Evolutionary conservation across 2,329 filamentous ascomycete genomes (phyloP).

Genomic region (Aspergillus tamarii): DNA sequence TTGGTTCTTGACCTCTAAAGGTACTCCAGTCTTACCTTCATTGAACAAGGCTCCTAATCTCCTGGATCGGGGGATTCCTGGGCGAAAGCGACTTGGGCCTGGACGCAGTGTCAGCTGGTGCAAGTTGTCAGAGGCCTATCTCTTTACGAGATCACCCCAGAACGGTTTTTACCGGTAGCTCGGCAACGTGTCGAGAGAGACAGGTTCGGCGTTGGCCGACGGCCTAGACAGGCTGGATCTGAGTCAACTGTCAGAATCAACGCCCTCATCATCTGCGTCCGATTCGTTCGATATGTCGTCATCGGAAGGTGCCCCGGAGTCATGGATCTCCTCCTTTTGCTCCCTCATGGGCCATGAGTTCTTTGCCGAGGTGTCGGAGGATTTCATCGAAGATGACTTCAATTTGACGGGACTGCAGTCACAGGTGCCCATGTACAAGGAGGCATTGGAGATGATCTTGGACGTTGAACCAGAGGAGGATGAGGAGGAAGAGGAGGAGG

Average conservation of each 20-base stretch:
- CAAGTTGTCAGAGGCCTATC: conserved; percentile 15
- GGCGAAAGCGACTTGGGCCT: conserved; percentile 11
- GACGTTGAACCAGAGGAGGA: conserved; percentile 95
- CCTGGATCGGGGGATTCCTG: not conserved
- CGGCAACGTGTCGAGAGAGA: conserved; percentile 52
- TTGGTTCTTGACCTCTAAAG: not conserved
- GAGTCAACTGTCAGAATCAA: conserved; percentile 50
- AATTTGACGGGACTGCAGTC: conserved; percentile 94
- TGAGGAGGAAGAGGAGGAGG: conserved; percentile 67
- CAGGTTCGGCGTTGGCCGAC: conserved; percentile 49
- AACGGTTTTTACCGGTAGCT: conserved; percentile 25
- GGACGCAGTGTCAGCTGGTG: conserved; percentile 14
- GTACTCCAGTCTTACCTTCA: not conserved
- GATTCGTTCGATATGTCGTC: conserved; percentile 49
- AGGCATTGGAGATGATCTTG: conserved; percentile 98
- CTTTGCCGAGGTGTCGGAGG: conserved; percentile 97
- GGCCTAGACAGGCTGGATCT: conserved; percentile 53
- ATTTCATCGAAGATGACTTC: conserved; percentile 99
- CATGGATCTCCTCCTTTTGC: conserved; percentile 98
- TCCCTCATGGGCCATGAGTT: conserved; percentile 95
- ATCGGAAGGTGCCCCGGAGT: conserved; percentile 66
- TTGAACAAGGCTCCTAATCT: not conserved
- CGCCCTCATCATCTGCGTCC: conserved; percentile 41
- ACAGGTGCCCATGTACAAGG: conserved; percentile 98
- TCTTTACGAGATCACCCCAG: conserved; percentile 16